phyloP scores from a whole-genome alignment of 371 early-diverging fungal species.

The Mortierella sp. region DNA sequence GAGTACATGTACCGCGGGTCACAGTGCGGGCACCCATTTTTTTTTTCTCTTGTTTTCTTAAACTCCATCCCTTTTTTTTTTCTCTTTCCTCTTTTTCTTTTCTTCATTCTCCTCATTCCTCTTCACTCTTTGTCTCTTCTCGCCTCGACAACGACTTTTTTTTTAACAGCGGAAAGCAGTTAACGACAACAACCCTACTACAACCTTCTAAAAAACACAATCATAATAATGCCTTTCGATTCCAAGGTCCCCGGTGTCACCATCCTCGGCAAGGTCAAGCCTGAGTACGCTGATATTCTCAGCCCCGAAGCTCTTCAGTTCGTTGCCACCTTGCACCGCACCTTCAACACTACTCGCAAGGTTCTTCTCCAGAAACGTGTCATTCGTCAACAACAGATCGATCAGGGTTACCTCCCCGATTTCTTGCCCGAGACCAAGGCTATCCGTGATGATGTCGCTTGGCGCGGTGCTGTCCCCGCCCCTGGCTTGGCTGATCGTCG shows the following conservation, averaged over 20 bases:
- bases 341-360: slow-evolving; percentile 90
- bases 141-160: neutral
- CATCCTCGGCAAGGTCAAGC: slow-evolving; percentile 72
- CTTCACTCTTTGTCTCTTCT: slow-evolving; percentile 21
- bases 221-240: slow-evolving; percentile 47
- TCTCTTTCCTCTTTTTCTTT: neutral
- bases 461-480: slow-evolving; percentile 91
- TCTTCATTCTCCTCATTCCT: slow-evolving; percentile 13
- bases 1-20: neutral
- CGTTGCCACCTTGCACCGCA: slow-evolving; percentile 86
- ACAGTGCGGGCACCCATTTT: neutral
- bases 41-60: neutral
- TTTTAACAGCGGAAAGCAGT: neutral
- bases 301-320: slow-evolving; percentile 85
- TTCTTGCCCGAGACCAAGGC: slow-evolving; percentile 93
- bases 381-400: slow-evolving; percentile 82
- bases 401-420: slow-evolving; percentile 86
- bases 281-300: slow-evolving; percentile 78
- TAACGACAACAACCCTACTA: slow-evolving; percentile 14
- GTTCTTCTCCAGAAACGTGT: slow-evolving; percentile 79
- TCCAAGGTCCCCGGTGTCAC: slow-evolving; percentile 72
- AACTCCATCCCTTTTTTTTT: neutral
- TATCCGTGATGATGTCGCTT: slow-evolving; percentile 89
- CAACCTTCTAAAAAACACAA: neutral
- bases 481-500: slow-evolving; percentile 94